Conservation (phyloP, 2,329 filamentous ascomycete genomes). For the Pseudogymnoascus sp. region DNA sequence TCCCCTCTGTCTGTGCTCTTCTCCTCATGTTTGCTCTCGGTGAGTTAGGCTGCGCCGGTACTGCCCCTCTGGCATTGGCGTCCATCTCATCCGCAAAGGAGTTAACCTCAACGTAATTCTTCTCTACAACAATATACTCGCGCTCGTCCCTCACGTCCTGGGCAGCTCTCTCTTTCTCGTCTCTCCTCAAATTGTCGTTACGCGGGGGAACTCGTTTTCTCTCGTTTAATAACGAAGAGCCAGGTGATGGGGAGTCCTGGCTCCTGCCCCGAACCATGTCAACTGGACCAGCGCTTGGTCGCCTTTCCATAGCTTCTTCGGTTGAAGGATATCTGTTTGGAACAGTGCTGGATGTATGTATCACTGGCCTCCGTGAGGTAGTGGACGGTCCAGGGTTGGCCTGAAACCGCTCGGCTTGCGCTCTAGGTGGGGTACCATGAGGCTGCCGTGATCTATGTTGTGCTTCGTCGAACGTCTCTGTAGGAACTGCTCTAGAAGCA, state of each 20-base stretch:
- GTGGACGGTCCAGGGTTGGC: neutral
- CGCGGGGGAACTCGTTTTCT: slow-evolving; percentile 26
- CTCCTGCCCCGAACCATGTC: slow-evolving; percentile 11
- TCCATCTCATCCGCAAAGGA: slow-evolving; percentile 93
- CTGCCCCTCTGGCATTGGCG: slow-evolving; percentile 55
- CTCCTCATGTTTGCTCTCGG: slow-evolving; percentile 60
- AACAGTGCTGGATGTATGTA: slow-evolving; percentile 42
- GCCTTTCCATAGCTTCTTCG: slow-evolving; percentile 29
- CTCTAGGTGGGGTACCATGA: slow-evolving; percentile 20
- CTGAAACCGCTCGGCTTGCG: slow-evolving; percentile 4
- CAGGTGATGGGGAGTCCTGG: slow-evolving; percentile 32
- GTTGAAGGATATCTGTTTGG: slow-evolving; percentile 37
- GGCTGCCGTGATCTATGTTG: slow-evolving; percentile 16
- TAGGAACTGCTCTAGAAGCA: neutral
- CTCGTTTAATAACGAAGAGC: slow-evolving; percentile 33
- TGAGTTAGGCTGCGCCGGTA: slow-evolving; percentile 38
- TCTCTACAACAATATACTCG: slow-evolving; percentile 94
- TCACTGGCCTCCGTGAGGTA: slow-evolving; percentile 17
- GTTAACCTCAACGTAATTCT: slow-evolving; percentile 91
- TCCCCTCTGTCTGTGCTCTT: slow-evolving; percentile 71
- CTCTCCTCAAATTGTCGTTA: slow-evolving; percentile 34
- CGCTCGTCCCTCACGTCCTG: slow-evolving; percentile 87
- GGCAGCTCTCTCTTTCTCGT: slow-evolving; percentile 60
- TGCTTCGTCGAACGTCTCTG: slow-evolving; percentile 14
- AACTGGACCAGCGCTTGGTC: slow-evolving; percentile 15